Percentiles rank a stretch among this genome's conserved stretches.
phyloP scores from a whole-genome alignment of 2,329 filamentous ascomycete species.

The Nakataea oryzae region DNA sequence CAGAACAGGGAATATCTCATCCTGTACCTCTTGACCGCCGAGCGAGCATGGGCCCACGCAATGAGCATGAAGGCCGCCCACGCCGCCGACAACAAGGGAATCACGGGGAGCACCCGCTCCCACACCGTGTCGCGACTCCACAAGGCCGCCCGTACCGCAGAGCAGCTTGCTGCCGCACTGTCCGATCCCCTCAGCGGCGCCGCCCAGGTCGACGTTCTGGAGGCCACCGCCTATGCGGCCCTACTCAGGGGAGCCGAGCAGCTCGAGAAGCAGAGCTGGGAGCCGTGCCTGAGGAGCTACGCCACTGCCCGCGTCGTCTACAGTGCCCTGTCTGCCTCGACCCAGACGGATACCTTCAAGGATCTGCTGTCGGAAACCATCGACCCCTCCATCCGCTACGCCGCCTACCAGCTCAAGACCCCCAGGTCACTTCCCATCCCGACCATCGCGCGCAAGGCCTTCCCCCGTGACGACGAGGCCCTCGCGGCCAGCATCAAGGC shows the following conservation, averaged over 20 bases:
- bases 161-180: constrained; percentile 56
- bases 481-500: constrained; percentile 60
- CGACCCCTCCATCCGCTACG: constrained; percentile 89
- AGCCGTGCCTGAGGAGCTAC: constrained; percentile 64
- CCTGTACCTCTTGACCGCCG: constrained; percentile 74
- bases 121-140: constrained; percentile 82
- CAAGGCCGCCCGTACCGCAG: constrained; percentile 66
- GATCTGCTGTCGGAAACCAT: constrained; percentile 78
- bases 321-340: constrained; percentile 53
- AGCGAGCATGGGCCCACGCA: constrained; percentile 89
- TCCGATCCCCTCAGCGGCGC: constrained; percentile 55
- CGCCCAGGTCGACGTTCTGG: constrained; percentile 61
- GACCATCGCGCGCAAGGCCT: constrained; percentile 68
- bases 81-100: constrained; percentile 67
- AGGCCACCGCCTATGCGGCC: constrained; percentile 75
- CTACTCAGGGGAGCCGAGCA: constrained; percentile 66
- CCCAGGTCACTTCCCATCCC: constrained; percentile 76
- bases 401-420: constrained; percentile 83
- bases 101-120: constrained; percentile 67
- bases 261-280: constrained; percentile 86
- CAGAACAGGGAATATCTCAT: constrained; percentile 69
- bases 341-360: constrained; percentile 64
- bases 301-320: constrained; percentile 75
- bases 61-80: constrained; percentile 88
- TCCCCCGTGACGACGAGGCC: constrained; percentile 52